Evolutionary conservation across 768 basidiomycete species (phyloP).

Genomic region (Lactarius vividus): DNA sequence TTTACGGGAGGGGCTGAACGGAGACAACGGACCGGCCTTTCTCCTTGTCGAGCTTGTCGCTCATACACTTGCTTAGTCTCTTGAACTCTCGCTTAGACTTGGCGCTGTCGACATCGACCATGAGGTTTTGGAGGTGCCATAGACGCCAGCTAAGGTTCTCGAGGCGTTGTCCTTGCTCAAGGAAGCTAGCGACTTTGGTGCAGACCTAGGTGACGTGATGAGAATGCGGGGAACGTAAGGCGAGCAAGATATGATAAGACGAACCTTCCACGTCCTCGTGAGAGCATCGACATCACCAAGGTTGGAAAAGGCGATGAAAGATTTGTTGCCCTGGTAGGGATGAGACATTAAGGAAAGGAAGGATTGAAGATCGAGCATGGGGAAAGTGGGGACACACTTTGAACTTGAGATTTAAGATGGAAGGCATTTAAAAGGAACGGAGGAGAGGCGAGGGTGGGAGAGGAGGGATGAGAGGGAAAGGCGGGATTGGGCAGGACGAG

Average conservation of each 20-base stretch:
- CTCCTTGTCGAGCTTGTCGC: constrained; percentile 90
- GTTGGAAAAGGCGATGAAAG: constrained; percentile 90
- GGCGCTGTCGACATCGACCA: constrained; percentile 88
- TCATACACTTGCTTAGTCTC: constrained; percentile 84
- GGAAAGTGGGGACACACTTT: constrained; percentile 46
- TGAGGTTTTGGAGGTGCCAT: constrained; percentile 89
- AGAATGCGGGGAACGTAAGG: constrained; percentile 10
- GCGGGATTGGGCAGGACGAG: not conserved
- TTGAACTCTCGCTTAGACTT: constrained; percentile 88
- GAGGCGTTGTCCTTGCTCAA: constrained; percentile 87
- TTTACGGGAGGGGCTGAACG: constrained; percentile 5
- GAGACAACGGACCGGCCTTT: constrained; percentile 69
- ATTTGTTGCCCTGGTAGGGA: constrained; percentile 75
- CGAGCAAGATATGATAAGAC: constrained; percentile 21
- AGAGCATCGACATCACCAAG: constrained; percentile 80
- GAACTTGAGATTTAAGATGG: constrained; percentile 85
- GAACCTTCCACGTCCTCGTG: constrained; percentile 91
- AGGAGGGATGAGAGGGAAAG: not conserved
- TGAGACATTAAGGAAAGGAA: constrained; percentile 26
- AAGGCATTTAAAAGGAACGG: constrained; percentile 55
- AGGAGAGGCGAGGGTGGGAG: not conserved
- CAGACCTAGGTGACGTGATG: constrained; percentile 54
- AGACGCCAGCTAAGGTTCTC: constrained; percentile 92
- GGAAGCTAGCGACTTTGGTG: constrained; percentile 86
- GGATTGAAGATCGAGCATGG: constrained; percentile 25